Evolutionary conservation across 169 alveolate genomes (phyloP), one percentile per base, ranked within the genome.

Genomic region (Plasmodium relictum): DNA sequence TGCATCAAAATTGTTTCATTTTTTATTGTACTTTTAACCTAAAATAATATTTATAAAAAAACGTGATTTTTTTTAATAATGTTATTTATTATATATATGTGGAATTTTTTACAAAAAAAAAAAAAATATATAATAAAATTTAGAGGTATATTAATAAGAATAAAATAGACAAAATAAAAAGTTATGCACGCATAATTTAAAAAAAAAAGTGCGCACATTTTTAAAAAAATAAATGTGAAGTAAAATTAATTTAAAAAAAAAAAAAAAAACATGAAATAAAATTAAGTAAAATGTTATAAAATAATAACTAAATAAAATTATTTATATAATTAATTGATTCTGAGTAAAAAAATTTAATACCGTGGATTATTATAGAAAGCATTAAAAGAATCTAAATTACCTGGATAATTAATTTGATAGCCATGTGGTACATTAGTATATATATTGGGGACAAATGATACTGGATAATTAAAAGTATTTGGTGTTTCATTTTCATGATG

Each of bases 401-500:
- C 63, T 9, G 89, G 89, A 56, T 80, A 80, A 16, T 80, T 80
- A 42, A 80, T 18, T 62, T 80, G 89, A 80, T 66, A 80, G 6
- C 89, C 89, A 45, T 80, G 89, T 26, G 89, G 89, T 14, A 80
- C 71, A 52, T 80, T 80, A 20, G 89, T 24, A 31, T 80, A 80
- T 52, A 66, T 71, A 80, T 80, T 80, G 24, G 89, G 89, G 31
- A 80, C 80, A 80, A 80, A 80, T 5, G 89, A 80, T 8, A 80
- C 66, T 8, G 89, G 89, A 48, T 80, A 80, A 45, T 80, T 80
- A 66, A 80, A 80, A 48, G 71, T 80, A 54, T 80, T 80, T 7
- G 89, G 71, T 9, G 72, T 14, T 26, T 80, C 89, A 80, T 59
- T 52, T 66, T 80, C 89, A 52, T 68, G 78, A 66, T 80, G 80